These are phyloP conservation scores for Mycena rebaudengoi DNA, from an alignment of 768 basidiomycete genomes.

Conservation along the genomic window DNA sequence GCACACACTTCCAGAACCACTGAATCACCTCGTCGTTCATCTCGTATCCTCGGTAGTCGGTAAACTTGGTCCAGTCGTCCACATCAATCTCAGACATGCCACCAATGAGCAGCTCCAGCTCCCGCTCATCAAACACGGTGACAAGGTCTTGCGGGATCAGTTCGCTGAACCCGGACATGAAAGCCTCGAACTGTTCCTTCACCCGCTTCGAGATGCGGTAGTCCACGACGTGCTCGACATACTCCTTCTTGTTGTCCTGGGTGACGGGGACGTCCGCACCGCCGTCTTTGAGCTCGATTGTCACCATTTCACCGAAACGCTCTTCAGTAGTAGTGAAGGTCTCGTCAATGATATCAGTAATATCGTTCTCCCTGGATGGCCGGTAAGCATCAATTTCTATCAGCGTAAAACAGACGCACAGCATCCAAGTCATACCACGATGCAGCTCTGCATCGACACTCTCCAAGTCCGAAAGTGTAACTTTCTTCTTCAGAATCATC, in stretches of 20 bases:
- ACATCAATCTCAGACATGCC: conserved; percentile 99
- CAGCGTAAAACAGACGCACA: conserved; percentile 64
- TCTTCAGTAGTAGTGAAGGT: conserved; percentile 98
- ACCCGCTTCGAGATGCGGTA: conserved; percentile 98
- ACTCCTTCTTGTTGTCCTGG: conserved; percentile 98
- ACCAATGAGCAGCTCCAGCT: conserved; percentile 95
- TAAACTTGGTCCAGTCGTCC: conserved; percentile 99
- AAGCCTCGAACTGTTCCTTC: conserved; percentile 98
- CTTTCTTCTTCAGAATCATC: conserved; percentile 99
- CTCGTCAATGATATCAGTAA: conserved; percentile 97
- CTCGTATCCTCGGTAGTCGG: conserved; percentile 97
- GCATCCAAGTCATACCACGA: conserved; percentile 98
- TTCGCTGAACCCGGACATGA: conserved; percentile 99
- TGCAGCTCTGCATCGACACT: conserved; percentile 96
- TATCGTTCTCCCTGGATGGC: conserved; percentile 88
- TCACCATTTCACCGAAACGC: conserved; percentile 97
- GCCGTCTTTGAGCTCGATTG: conserved; percentile 91
- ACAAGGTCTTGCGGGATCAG: conserved; percentile 97
- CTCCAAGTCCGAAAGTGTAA: conserved; percentile 91
- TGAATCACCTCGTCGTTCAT: conserved; percentile 96
- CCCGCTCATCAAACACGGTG: conserved; percentile 98
- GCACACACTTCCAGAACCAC: conserved; percentile 99
- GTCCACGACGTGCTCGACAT: conserved; percentile 92
- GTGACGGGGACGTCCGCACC: conserved; percentile 90
- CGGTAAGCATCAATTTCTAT: conserved; percentile 27